Evolutionary conservation across 176 grass and related monocot genomes (phyloP).

Genomic region (Elaeis guineensis): DNA sequence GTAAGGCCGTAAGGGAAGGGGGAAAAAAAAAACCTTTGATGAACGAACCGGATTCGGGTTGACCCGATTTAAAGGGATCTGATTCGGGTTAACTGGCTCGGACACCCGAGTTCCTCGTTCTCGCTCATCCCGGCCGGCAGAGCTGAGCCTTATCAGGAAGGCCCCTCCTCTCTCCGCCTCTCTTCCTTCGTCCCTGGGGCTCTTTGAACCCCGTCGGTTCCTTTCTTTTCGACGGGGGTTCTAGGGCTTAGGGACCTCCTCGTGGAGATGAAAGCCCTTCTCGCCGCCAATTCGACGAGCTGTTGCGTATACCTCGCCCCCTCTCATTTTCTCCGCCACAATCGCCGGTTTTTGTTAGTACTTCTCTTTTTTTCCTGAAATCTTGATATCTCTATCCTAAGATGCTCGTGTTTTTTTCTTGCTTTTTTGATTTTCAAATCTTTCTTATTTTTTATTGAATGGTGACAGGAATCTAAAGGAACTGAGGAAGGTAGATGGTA

Average conservation of each 20-base stretch:
- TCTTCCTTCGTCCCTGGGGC: constrained; percentile 12
- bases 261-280: constrained; percentile 49
- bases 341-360: too few species aligned
- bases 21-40: too few species aligned
- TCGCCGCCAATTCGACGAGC: constrained; percentile 32
- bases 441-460: neutral
- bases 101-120: too few species aligned
- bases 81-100: too few species aligned
- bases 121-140: too few species aligned
- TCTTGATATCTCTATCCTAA: neutral
- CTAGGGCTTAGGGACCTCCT: too few species aligned
- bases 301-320: constrained; percentile 20
- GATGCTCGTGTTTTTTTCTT: neutral
- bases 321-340: neutral
- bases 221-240: too few species aligned
- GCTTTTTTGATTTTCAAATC: constrained; percentile 5
- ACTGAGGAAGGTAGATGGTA: constrained; percentile 26
- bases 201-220: constrained; percentile 3
- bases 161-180: too few species aligned
- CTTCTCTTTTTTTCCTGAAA: neutral
- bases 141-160: too few species aligned
- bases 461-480: constrained; percentile 15
- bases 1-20: accelerated
- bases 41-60: too few species aligned
- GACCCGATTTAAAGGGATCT: too few species aligned